Evolutionary conservation across 805 yeast genomes (phyloP).

Genomic region (Cyberlindnera maclurae): DNA sequence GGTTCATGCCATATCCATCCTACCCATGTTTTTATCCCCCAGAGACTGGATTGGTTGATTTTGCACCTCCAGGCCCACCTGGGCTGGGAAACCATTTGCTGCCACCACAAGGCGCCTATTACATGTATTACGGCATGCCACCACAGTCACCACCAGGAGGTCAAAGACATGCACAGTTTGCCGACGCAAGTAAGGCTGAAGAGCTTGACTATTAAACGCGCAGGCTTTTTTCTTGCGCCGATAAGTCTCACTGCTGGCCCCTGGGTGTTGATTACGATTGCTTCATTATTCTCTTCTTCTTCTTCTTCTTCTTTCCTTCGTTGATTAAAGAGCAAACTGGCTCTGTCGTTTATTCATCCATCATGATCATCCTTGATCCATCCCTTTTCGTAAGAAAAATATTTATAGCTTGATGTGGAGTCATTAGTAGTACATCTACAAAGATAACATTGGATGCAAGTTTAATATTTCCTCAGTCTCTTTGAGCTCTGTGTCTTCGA

Average conservation of each 20-base stretch:
- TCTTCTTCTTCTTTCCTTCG: background rate
- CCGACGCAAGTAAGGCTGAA: background rate
- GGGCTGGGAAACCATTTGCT: slow-evolving; percentile 8
- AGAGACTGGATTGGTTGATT: slow-evolving; percentile 17
- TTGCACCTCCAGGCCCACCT: slow-evolving; percentile 10
- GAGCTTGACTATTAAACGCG: slow-evolving; percentile 1
- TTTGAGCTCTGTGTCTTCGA: slow-evolving; percentile 14
- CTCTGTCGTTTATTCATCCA: too few species aligned
- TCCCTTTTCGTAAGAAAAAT: too few species aligned
- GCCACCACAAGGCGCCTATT: slow-evolving; percentile 23
- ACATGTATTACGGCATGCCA: slow-evolving; percentile 25
- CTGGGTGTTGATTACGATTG: background rate
- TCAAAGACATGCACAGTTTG: too few species aligned
- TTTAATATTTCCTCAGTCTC: slow-evolving; percentile 19
- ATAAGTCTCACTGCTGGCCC: too few species aligned
- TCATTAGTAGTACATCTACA: too few species aligned
- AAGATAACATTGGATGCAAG: too few species aligned
- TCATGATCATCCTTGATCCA: too few species aligned
- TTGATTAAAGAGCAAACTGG: background rate
- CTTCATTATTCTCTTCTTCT: background rate
- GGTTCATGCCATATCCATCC: slow-evolving; percentile 17
- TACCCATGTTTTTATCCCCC: slow-evolving; percentile 20
- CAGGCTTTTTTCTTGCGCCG: background rate
- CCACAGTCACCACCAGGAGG: slow-evolving; percentile 1
- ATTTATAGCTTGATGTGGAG: too few species aligned